Evolutionary conservation across 306 rosid genomes (phyloP), one percentile per base, ranked within the genome.

Genomic region (Cucumis hystrix): DNA sequence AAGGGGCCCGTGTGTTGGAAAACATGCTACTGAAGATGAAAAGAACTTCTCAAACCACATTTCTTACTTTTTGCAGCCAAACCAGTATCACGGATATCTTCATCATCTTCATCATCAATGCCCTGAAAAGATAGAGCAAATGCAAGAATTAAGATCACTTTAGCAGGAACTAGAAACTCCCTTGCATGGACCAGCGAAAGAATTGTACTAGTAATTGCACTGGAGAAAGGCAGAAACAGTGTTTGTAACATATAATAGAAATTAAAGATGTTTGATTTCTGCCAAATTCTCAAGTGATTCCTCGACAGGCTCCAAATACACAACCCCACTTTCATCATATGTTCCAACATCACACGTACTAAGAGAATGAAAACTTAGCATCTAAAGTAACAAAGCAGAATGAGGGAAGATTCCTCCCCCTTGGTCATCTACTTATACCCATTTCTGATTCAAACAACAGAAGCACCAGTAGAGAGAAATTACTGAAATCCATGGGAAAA

Each of bases 51-150:
- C 51, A 54, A 62, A 35, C 15, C 1, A 75, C 21, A 6, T 60
- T 49, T 74, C 91, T 84, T 87, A 93, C 98, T 80, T 85, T 89
- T 92, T 39, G 87, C 84, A 67, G 86, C 71, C 43, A 74, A 11
- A 1, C 87, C 89, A 21, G 84, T 73, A 41, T 78, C 85, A 4
- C 6, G 78, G 72, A 68, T 69, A 15, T 64, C 52, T 10, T 47
- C 52, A 0, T 80, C 87, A 0, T 40, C 77, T 0, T 83, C 86
- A 0, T 79, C 83, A 5, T 89, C 89, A 51, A 62, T 76, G 49
- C 84, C 96, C 91, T 87, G 33, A 54, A 78, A 79, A 82, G 75
- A 82, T 17, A 80, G 62, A 21, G 54, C 75, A 45, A 77, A 17
- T 18, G 67, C 33, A 76, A 39, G 59, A 10, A 74, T 10, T 28